These are phyloP conservation scores for Collariella sp. DNA, from an alignment of 495 filamentous ascomycete genomes.

Conservation along the genomic window DNA sequence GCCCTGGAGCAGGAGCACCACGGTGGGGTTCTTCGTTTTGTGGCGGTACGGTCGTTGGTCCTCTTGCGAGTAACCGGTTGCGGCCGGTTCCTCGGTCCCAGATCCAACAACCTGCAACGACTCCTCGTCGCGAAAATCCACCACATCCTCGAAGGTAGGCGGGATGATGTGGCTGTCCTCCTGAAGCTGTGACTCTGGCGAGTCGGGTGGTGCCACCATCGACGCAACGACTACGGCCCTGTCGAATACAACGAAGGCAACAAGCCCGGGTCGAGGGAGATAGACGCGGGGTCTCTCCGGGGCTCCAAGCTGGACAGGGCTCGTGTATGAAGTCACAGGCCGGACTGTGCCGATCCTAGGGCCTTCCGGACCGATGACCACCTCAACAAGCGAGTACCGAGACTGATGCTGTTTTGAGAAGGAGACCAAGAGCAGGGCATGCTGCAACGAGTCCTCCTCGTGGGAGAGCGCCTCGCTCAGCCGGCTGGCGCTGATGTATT, in stretches of 20 bases:
- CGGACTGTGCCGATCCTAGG: conserved; percentile 46
- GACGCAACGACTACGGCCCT: conserved; percentile 70
- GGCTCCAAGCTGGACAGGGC: conserved; percentile 31
- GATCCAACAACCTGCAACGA: conserved; percentile 53
- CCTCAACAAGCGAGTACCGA: conserved; percentile 39
- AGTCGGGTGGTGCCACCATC: conserved; percentile 48
- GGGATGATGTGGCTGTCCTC: conserved; percentile 50
- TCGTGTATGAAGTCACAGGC: conserved; percentile 54
- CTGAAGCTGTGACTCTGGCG: conserved; percentile 61
- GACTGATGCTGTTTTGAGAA: conserved; percentile 26
- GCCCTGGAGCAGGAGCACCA: conserved; percentile 64
- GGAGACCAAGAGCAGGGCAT: conserved; percentile 35
- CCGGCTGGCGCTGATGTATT: conserved; percentile 35
- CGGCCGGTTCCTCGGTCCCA: conserved; percentile 47
- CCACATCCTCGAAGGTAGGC: conserved; percentile 68
- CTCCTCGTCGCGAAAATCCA: conserved; percentile 66
- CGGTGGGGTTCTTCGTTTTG: conserved; percentile 52
- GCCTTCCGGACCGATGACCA: conserved; percentile 30
- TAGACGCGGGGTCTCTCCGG: conserved; percentile 57
- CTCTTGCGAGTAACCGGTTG: conserved; percentile 28
- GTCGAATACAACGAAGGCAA: conserved; percentile 75
- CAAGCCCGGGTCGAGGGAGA: conserved; percentile 63
- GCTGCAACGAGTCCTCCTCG: conserved; percentile 37
- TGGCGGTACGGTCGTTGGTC: conserved; percentile 40
- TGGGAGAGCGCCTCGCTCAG: conserved; percentile 32